Evolutionary conservation across 441 rosid species (phyloP).

Genomic region (Bruguiera hainesii): DNA sequence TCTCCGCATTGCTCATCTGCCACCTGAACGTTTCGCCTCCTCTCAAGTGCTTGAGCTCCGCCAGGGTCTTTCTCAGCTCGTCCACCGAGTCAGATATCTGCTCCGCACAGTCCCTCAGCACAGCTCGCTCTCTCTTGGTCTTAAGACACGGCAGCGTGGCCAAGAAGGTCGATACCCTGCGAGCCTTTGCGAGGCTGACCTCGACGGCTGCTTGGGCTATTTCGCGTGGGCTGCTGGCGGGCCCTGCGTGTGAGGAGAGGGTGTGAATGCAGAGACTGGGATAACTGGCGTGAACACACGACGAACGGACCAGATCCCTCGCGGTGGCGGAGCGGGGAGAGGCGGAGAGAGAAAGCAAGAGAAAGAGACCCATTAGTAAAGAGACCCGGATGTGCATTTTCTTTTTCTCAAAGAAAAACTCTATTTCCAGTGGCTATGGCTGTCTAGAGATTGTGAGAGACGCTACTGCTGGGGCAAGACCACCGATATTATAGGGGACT

Average conservation of each 20-base stretch:
- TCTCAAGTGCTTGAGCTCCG: constrained; percentile 51
- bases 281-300: constrained; percentile 67
- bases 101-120: constrained; percentile 63
- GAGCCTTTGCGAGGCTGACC: constrained; percentile 50
- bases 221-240: constrained; percentile 46
- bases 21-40: constrained; percentile 47
- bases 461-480: neutral
- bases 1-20: constrained; percentile 74
- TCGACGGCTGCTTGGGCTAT: constrained; percentile 69
- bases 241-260: constrained; percentile 60
- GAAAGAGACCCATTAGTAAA: constrained; percentile 16
- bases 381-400: neutral
- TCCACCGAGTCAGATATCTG: constrained; percentile 67
- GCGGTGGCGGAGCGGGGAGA: constrained; percentile 19
- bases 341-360: constrained; percentile 19
- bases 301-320: constrained; percentile 49
- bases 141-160: constrained; percentile 16
- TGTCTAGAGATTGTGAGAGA: neutral
- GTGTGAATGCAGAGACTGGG: constrained; percentile 62
- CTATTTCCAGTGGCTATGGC: too few species aligned
- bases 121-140: constrained; percentile 39
- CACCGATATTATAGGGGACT: neutral
- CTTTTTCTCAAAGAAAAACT: too few species aligned
- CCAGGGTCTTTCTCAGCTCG: constrained; percentile 45
- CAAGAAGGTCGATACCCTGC: constrained; percentile 33